These are phyloP conservation scores for Pythium guiyangense DNA, from an alignment of 352 stramenopile genomes.

Conservation along the genomic window DNA sequence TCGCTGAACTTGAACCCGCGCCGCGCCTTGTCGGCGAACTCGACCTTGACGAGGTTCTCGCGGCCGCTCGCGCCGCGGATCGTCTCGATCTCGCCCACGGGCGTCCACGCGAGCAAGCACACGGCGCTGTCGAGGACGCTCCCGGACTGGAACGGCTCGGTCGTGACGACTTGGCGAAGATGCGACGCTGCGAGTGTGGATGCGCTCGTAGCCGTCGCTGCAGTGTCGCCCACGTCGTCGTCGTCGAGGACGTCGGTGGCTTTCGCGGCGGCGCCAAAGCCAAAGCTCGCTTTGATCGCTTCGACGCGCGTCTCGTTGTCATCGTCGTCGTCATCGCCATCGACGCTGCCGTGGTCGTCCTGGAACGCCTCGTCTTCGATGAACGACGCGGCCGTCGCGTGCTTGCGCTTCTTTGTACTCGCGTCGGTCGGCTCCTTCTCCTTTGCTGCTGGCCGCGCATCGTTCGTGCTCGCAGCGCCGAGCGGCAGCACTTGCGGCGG, in stretches of 20 bases:
- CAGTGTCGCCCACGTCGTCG: slow-evolving; percentile 14
- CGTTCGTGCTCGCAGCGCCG: neutral
- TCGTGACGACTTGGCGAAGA: slow-evolving; percentile 10
- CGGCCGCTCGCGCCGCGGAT: slow-evolving; percentile 61
- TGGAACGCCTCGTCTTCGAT: slow-evolving; percentile 47
- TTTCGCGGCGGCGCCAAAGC: slow-evolving; percentile 39
- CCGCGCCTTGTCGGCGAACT: slow-evolving; percentile 76
- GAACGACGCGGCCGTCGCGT: slow-evolving; percentile 27
- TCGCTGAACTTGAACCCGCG: slow-evolving; percentile 85
- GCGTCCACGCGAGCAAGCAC: slow-evolving; percentile 65
- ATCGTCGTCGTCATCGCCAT: slow-evolving; percentile 30
- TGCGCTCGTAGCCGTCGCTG: neutral
- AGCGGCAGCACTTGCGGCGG: slow-evolving; percentile 29
- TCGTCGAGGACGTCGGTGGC: slow-evolving; percentile 17
- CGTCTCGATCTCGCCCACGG: slow-evolving; percentile 74
- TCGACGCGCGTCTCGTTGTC: slow-evolving; percentile 70
- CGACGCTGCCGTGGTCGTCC: slow-evolving; percentile 16
- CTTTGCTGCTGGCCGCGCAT: neutral
- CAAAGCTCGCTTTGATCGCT: slow-evolving; percentile 81
- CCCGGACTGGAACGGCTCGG: slow-evolving; percentile 66
- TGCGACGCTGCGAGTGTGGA: slow-evolving; percentile 11
- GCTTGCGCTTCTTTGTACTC: slow-evolving; percentile 21
- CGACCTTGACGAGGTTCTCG: slow-evolving; percentile 76
- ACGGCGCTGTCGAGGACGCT: slow-evolving; percentile 41
- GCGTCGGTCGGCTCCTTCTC: neutral